Evolutionary conservation across 2,329 filamentous ascomycete genomes (phyloP).

Genomic region (Sporothrix globosa): DNA sequence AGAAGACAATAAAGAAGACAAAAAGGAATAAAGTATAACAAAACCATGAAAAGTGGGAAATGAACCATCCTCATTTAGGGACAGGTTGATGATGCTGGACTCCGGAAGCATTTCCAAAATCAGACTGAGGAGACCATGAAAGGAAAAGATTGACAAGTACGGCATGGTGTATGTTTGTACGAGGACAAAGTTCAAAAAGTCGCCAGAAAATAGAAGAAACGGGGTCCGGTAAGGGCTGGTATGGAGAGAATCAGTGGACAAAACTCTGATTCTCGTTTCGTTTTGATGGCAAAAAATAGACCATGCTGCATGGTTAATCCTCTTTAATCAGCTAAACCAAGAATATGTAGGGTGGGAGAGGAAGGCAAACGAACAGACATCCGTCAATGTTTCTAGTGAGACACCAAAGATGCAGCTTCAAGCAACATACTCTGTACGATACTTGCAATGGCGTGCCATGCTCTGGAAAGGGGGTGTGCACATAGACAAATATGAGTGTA

Average conservation of each 20-base stretch:
- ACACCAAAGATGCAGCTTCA: background rate
- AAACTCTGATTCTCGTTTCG: conserved; percentile 8
- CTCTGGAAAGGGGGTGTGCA: background rate
- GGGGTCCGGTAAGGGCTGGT: background rate
- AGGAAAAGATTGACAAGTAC: background rate
- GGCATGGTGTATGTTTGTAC: no score
- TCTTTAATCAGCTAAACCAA: no score
- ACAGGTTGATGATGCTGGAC: background rate
- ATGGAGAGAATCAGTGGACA: background rate
- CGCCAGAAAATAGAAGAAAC: background rate
- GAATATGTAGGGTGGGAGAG: no score
- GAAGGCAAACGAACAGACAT: background rate
- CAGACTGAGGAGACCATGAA: background rate
- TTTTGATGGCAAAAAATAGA: conserved; percentile 18
- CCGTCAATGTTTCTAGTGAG: background rate
- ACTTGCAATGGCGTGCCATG: background rate
- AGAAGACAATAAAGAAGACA: background rate
- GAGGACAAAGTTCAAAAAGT: no score
- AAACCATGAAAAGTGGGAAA: conserved; percentile 6
- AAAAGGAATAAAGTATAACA: background rate
- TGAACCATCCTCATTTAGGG: conserved; percentile 1
- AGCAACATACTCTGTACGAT: background rate
- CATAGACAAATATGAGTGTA: background rate
- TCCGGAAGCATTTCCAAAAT: background rate
- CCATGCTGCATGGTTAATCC: background rate